Base-by-base conservation (phyloP, 331 rosid species). In the Prunus yedoensis region DNA sequence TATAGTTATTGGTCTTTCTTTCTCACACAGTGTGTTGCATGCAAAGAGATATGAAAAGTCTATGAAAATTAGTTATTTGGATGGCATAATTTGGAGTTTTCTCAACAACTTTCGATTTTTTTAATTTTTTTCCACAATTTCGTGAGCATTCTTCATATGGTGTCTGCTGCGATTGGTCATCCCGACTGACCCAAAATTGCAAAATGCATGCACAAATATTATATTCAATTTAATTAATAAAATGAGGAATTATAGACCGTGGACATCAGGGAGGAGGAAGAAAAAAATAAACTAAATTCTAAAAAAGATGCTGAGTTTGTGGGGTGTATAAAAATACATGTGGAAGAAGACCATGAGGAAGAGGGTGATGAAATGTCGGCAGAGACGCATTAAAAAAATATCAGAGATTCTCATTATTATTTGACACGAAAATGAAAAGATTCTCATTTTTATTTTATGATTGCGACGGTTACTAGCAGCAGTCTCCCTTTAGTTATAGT, bases 301-400 rank as follows among this genome's bases (percentile, higher is more conserved):
- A 66, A 35, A 59, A 59, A 38, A 38, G 50, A 63, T 49, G 66
- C 49, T 5, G n/a, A 38, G 56, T 47, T 38, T 52, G 53, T 45
- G 74, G 69, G 57, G 59, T 62, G 77, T 67, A 62, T 43, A 35
- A 70, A 70, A 12, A 1, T 63, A 46, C 75, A 8, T 27, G 49
- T 16, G 14, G 21, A 43, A 54, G 63, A 58, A 54, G 63, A 58
- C 27, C 32, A 56, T 28, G 67, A 86, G 20, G 27, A 69, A 70
- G 38, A 11, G 86, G 89, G 83, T 83, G 74, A 79, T 59, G 76
- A 79, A 81, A 67, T 83, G 96, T 86, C 86, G 91, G 91, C 78
- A 35, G 32, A 53, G 51, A 71, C 49, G 77, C 77, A 74, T 89
- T 71, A 76, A 53, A 83, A 83, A 79, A 63, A 79, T 69, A 78